A percentile compares a stretch with the other conserved stretches of the same genome.
Evolutionary conservation across 306 rosid species (phyloP).

Genomic region (Cotoneaster glaucophyllus): DNA sequence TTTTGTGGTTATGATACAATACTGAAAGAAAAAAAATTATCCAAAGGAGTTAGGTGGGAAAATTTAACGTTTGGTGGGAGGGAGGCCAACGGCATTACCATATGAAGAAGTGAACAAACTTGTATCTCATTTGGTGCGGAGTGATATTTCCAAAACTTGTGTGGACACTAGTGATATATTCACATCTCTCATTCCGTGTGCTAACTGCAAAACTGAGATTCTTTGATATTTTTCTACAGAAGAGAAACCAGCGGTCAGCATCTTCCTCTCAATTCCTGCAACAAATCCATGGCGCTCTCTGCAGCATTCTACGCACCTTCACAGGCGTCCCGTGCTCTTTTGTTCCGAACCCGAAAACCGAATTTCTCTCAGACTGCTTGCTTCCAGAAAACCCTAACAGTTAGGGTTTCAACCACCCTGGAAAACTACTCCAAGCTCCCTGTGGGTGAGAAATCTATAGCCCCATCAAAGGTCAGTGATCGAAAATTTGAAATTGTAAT

Average conservation of each 20-base stretch:
- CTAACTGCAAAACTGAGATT: not conserved
- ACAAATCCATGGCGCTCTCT: slow-evolving; percentile 54
- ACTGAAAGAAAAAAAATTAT: not conserved
- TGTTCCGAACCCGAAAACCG: slow-evolving; percentile 36
- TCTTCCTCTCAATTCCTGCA: slow-evolving; percentile 18
- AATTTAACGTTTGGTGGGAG: not conserved
- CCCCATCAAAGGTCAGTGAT: slow-evolving; percentile 53
- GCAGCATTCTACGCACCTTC: slow-evolving; percentile 51
- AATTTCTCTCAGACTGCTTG: slow-evolving; percentile 20
- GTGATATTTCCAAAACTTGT: not conserved
- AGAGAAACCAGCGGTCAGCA: slow-evolving; percentile 26
- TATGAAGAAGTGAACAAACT: not conserved
- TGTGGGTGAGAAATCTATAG: slow-evolving; percentile 37
- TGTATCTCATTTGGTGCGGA: not conserved
- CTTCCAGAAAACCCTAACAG: slow-evolving; percentile 33
- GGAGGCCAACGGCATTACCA: not conserved
- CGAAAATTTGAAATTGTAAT: not conserved
- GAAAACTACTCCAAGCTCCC: slow-evolving; percentile 56
- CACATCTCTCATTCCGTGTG: not conserved
- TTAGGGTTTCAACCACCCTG: slow-evolving; percentile 71
- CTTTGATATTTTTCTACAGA: not conserved
- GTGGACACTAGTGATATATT: not conserved
- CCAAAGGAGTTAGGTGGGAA: not conserved
- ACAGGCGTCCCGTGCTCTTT: slow-evolving; percentile 29
- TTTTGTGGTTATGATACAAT: not conserved